Evolutionary conservation across 2,329 filamentous ascomycete species (phyloP).

Genomic region (Alternaria triticimaculans): DNA sequence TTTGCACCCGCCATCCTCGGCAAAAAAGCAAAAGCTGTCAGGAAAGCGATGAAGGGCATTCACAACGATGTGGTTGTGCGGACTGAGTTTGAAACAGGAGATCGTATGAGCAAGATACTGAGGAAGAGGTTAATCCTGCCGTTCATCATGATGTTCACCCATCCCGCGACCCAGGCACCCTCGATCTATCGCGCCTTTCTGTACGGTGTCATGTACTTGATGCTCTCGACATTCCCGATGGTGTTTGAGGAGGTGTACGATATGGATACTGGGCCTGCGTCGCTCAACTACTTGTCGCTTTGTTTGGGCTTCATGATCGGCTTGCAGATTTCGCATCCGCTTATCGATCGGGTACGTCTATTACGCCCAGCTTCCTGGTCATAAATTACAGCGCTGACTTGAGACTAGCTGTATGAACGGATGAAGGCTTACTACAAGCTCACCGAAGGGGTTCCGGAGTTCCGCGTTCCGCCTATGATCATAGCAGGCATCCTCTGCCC

Average conservation of each 20-base stretch:
- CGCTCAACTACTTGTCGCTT: constrained; percentile 68
- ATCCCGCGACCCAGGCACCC: constrained; percentile 66
- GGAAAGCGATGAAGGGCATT: constrained; percentile 51
- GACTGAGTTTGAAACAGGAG: constrained; percentile 48
- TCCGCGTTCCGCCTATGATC: constrained; percentile 61
- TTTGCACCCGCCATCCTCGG: constrained; percentile 56
- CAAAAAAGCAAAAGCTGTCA: constrained; percentile 53
- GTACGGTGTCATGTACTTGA: constrained; percentile 68
- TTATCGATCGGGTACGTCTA: constrained; percentile 52
- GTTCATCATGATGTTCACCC: constrained; percentile 62
- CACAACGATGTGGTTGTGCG: constrained; percentile 33
- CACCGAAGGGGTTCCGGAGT: constrained; percentile 50
- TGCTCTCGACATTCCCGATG: constrained; percentile 66
- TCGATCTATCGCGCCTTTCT: constrained; percentile 62
- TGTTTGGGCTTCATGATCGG: constrained; percentile 65
- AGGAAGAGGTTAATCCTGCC: constrained; percentile 38
- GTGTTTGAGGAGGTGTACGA: constrained; percentile 64
- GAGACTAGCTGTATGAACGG: constrained; percentile 29
- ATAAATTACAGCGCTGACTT: neutral
- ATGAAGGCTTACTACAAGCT: constrained; percentile 30
- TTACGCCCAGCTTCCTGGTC: neutral
- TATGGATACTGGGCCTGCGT: constrained; percentile 63
- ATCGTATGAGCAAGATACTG: constrained; percentile 35
- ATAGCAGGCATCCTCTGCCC: constrained; percentile 60
- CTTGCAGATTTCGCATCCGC: constrained; percentile 49